Base-by-base conservation (phyloP, 352 stramenopile genomes). In the Hyphochytrium catenoides region DNA sequence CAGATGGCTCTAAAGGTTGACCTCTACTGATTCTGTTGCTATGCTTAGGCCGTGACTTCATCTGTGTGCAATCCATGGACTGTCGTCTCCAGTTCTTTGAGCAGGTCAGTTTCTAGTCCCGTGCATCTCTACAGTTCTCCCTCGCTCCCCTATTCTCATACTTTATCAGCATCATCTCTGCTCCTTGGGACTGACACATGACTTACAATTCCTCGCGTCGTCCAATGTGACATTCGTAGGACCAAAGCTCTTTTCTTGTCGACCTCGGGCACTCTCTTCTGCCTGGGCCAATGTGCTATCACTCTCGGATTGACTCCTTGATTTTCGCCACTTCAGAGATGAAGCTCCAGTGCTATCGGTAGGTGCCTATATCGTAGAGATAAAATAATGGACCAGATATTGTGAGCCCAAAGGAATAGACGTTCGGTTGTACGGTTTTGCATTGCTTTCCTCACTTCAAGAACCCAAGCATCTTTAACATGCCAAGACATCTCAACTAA, bases 31-130 rank as follows among this genome's bases (percentile, higher is more conserved):
- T n/a, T n/a, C n/a, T n/a, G n/a, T n/a, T n/a, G n/a, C n/a, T n/a
- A n/a, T n/a, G n/a, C n/a, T n/a, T n/a, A n/a, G n/a, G n/a, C n/a
- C 51, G 59, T 3, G 74, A 91, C 31, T 66, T 84, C 37, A 44
- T 91, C 3, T 78, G 66, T n/a, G 73, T 91, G 5, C 76, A 90
- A 50, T 81, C 67, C 26, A 62, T 91, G 28, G 76, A 91, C 46
- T 71, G 76, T 0, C 56, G 74, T 3, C 50, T 91, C n/a, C 69
- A 87, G 44, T 76, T 91, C 34, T 89, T 89, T 30, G 74, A 91
- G 45, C 76, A 90, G 36, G 36, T 41, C 3, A 4, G 34, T 15
- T 15, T 5, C 6, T 2, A 24, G 18, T n/a, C n/a, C n/a, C n/a
- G n/a, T n/a, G n/a, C n/a, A n/a, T n/a, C n/a, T n/a, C n/a, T n/a